phyloP scores from a whole-genome alignment of 768 basidiomycete species.

The Mycena leptocephala region DNA sequence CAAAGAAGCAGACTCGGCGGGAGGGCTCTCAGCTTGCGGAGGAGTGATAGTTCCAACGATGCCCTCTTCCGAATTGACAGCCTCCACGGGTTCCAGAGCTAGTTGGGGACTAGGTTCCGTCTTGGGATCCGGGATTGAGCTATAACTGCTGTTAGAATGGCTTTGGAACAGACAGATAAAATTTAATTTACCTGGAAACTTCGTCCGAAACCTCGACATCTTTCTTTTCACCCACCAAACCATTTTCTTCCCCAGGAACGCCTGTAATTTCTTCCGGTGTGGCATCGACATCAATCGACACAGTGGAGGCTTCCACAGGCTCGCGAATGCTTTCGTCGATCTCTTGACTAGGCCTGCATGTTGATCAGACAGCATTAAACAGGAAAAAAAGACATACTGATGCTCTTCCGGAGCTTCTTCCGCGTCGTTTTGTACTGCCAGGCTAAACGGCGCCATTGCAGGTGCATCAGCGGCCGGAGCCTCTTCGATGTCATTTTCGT shows the following conservation, averaged over 20 bases:
- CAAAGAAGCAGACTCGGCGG: constrained; percentile 17
- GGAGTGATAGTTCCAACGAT: not conserved
- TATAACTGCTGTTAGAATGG: not conserved
- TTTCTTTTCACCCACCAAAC: not conserved
- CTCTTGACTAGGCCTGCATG: not conserved
- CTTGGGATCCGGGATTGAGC: not conserved
- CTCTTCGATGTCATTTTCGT: not conserved
- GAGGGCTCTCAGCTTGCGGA: not conserved
- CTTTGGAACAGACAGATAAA: too few relatives aligned
- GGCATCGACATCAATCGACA: not conserved
- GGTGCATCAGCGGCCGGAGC: not conserved
- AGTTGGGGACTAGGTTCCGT: not conserved
- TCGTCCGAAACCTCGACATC: not conserved
- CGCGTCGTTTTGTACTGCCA: not conserved
- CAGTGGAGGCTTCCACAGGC: not conserved
- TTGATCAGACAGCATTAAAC: not conserved
- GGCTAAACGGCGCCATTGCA: not conserved
- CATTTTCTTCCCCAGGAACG: not conserved
- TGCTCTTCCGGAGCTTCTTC: not conserved
- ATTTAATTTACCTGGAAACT: not conserved
- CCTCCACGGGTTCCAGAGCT: not conserved
- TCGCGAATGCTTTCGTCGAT: not conserved
- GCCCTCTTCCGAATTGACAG: not conserved
- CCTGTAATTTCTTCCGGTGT: not conserved
- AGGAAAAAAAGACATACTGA: not conserved